phyloP scores from a whole-genome alignment of 208 protist genomes.

The Leishmania lainsoni region DNA sequence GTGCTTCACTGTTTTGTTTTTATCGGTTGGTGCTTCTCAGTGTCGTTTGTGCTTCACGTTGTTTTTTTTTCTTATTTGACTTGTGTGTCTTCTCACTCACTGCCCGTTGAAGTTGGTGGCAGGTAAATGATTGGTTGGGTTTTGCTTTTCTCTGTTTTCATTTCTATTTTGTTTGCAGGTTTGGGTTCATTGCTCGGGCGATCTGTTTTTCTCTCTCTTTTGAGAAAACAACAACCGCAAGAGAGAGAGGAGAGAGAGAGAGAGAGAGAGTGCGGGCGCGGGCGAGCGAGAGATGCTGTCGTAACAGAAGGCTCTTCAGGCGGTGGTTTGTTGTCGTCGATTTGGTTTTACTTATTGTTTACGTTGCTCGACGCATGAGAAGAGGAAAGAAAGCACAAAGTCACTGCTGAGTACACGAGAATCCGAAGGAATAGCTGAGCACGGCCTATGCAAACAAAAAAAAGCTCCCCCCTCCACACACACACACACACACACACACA shows the following conservation, averaged over 20 bases:
- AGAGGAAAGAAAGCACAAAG: neutral
- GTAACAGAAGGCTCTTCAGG: neutral
- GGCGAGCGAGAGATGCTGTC: neutral
- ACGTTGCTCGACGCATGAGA: neutral
- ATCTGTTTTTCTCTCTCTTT: neutral
- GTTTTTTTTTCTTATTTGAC: no score
- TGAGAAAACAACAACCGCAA: no score
- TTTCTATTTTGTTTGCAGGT: neutral
- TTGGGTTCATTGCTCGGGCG: neutral
- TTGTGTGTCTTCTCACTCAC: neutral
- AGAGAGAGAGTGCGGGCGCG: no score
- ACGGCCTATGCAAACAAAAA: neutral
- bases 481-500: neutral
- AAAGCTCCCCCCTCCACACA: neutral
- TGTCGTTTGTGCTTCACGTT: no score
- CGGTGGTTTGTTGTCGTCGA: slow-evolving; percentile 4
- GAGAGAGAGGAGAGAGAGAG: no score
- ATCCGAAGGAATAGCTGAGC: neutral
- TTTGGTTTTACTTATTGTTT: slow-evolving; percentile 4
- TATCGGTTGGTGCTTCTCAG: neutral
- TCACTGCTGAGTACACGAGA: neutral
- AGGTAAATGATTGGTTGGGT: neutral
- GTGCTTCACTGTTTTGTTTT: neutral
- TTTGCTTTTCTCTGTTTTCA: neutral
- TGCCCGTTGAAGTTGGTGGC: neutral